Evolutionary conservation across 1,284 basidiomycete species (phyloP), one percentile per base, ranked within the genome.

Genomic region (Rhodotorula sp.): DNA sequence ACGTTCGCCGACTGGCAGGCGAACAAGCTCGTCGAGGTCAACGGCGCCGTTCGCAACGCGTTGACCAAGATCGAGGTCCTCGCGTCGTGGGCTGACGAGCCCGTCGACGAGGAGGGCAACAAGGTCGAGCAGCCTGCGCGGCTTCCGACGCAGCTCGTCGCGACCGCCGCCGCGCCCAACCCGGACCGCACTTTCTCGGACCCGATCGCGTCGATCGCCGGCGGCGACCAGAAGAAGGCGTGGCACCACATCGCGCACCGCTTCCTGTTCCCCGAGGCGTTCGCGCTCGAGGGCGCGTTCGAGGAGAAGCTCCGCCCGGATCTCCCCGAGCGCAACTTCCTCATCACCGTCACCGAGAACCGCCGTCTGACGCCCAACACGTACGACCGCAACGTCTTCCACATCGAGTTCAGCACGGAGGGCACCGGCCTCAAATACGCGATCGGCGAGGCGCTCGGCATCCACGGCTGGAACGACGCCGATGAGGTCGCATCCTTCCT

Each of bases 371-470:
- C 96, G 1, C 97, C 97, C 50, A 82, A 87, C 77, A 92, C 96
- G 76, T 99, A 99, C 83, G 92, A 98, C 83, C 91, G 97, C 76
- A 98, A 99, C 82, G 94, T 99, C 69, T 99, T 99, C 87, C 96
- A 99, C 84, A 88, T 99, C 81, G 96, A 98, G 85, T 94, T 99
- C 81, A 89, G 94, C 82, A 94, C 93, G 19, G 84, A 87, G 61
- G 92, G 92, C 56, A 99, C 97, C 27, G 94, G 93, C 17, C 87
- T 99, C 77, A 94, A 91, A 83, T 99, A 99, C 83, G 90, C 88
- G 59, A 93, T 99, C 69, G 96, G 96, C 71, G 96, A 99, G 84
- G 97, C 97, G 29, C 88, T 99, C 55, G 96, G 96, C 67, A 87
- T 99, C 60, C 94, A 99, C 82, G 97, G 97, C 51, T 98, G 94